Evolutionary conservation across 306 rosid genomes (phyloP).

Genomic region (Castanea mollissima): DNA sequence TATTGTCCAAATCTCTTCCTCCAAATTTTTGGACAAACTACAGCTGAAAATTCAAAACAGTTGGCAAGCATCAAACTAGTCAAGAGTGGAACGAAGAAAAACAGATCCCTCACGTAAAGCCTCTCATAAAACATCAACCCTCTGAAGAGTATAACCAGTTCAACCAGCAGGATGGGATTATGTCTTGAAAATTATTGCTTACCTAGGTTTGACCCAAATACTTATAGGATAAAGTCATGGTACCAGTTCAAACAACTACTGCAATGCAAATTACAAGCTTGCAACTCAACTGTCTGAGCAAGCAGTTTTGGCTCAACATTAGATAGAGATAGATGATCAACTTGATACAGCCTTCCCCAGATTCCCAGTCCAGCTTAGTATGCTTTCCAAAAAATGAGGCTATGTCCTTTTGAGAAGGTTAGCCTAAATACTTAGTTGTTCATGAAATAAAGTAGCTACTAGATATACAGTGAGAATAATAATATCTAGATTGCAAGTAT

Average conservation of each 20-base stretch:
- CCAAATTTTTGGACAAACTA: not conserved
- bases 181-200: not conserved
- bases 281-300: not conserved
- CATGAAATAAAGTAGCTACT: not conserved
- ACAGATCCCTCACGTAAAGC: not conserved
- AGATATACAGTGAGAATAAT: not conserved
- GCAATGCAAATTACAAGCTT: not conserved
- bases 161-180: not conserved
- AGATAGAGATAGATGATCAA: not conserved
- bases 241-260: not conserved
- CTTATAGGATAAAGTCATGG: not conserved
- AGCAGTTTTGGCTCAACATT: not conserved
- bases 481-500: not conserved
- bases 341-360: not conserved
- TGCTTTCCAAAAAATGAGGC: not conserved
- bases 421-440: slow-evolving; percentile 7
- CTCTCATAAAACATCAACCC: not conserved
- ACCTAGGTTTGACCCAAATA: not conserved
- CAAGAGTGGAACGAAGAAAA: not conserved
- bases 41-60: not conserved
- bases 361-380: not conserved
- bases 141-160: not conserved
- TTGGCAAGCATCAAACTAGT: not conserved
- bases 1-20: not conserved
- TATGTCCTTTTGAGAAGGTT: not conserved